Evolutionary conservation across 1,139 yeast species (phyloP).

Genomic region (Pichia inconspicua): DNA sequence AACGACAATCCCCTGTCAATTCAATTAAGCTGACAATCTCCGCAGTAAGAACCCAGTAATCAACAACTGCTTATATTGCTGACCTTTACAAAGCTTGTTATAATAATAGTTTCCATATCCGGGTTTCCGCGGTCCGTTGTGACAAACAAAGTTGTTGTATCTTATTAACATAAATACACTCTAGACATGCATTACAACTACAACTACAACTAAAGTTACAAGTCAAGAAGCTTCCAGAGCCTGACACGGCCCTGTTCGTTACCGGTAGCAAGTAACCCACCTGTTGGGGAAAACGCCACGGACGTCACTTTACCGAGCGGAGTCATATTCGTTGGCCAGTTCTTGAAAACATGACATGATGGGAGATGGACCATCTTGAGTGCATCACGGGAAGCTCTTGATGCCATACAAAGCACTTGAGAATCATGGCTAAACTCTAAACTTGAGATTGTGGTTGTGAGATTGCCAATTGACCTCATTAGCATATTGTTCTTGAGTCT

Average conservation of each 20-base stretch:
- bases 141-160: no score
- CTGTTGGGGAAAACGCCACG: constrained; percentile 72
- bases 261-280: constrained; percentile 81
- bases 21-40: no score
- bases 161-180: no score
- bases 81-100: no score
- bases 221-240: constrained; percentile 78
- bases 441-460: constrained; percentile 73
- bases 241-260: constrained; percentile 88
- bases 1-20: no score
- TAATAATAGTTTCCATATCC: no score
- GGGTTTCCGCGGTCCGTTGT: no score
- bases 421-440: constrained; percentile 80
- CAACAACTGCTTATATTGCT: no score
- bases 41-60: no score
- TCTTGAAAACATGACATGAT: constrained; percentile 73
- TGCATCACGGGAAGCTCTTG: constrained; percentile 81
- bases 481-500: constrained; percentile 37
- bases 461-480: constrained; percentile 60
- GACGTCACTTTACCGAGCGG: constrained; percentile 90
- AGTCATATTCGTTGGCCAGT: constrained; percentile 97
- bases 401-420: constrained; percentile 78
- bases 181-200: no score
- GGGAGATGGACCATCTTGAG: constrained; percentile 83
- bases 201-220: constrained; percentile 29